Evolutionary conservation across 352 stramenopile species (phyloP).

Genomic region (Peronospora belbahrii): DNA sequence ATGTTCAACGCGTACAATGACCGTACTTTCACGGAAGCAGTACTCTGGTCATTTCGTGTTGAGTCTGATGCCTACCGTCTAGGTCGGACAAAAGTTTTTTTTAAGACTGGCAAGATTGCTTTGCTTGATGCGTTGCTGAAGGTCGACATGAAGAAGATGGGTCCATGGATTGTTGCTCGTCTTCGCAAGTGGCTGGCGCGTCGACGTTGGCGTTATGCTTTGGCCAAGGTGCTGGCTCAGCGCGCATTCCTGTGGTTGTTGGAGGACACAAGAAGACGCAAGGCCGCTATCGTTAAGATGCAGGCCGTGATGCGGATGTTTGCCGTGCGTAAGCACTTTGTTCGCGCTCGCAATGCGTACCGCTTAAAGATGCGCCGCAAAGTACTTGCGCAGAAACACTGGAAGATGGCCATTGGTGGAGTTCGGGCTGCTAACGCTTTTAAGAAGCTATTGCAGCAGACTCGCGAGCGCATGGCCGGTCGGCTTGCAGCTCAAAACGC

Average conservation of each 20-base stretch:
- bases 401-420: slow-evolving; percentile 56
- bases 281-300: slow-evolving; percentile 73
- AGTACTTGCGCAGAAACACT: slow-evolving; percentile 60
- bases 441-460: slow-evolving; percentile 46
- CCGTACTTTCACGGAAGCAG: slow-evolving; percentile 79
- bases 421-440: slow-evolving; percentile 65
- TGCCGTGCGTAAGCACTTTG: slow-evolving; percentile 76
- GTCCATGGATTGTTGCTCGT: slow-evolving; percentile 75
- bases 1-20: slow-evolving; percentile 82
- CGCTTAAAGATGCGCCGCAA: slow-evolving; percentile 62
- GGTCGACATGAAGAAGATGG: slow-evolving; percentile 88
- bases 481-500: slow-evolving; percentile 37
- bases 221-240: slow-evolving; percentile 80
- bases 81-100: slow-evolving; percentile 87
- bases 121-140: slow-evolving; percentile 81
- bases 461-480: slow-evolving; percentile 38
- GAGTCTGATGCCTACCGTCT: slow-evolving; percentile 81
- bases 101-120: slow-evolving; percentile 89
- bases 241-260: slow-evolving; percentile 74
- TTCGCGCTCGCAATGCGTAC: slow-evolving; percentile 54
- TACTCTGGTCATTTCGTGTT: slow-evolving; percentile 88
- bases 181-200: slow-evolving; percentile 80
- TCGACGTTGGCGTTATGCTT: slow-evolving; percentile 76
- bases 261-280: slow-evolving; percentile 65
- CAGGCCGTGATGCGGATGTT: slow-evolving; percentile 84